Evolutionary conservation across 148 eudicot genomes (phyloP).

Genomic region (Chenopodium quinoa): DNA sequence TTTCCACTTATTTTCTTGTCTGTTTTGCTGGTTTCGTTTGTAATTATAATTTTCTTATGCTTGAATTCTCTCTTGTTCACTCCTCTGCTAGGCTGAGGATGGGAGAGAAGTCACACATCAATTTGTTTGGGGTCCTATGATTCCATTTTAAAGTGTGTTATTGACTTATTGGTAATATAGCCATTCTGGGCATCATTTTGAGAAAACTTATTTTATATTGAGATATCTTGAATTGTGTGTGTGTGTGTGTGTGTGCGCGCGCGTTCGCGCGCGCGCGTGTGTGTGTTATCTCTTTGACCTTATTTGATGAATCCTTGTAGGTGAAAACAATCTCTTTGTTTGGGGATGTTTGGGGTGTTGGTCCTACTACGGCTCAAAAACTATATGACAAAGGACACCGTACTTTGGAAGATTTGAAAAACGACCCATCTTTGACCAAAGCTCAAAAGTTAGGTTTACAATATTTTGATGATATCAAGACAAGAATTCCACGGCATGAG

Average conservation of each 20-base stretch:
- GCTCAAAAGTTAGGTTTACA: constrained; percentile 78
- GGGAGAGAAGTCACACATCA: too few species aligned
- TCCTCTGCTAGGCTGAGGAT: too few species aligned
- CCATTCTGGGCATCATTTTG: background rate
- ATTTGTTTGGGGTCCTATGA: too few species aligned
- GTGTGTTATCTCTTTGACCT: background rate
- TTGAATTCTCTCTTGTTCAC: too few species aligned
- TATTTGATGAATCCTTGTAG: constrained; percentile 33
- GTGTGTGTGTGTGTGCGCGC: too few species aligned
- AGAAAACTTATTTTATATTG: background rate
- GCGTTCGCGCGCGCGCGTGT: too few species aligned
- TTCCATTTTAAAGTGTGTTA: too few species aligned
- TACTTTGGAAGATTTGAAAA: constrained; percentile 70
- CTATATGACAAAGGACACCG: constrained; percentile 89
- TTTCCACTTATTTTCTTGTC: too few species aligned
- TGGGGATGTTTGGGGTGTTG: constrained; percentile 97
- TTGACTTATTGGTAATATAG: too few species aligned
- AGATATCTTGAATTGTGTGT: too few species aligned
- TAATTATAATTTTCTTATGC: too few species aligned
- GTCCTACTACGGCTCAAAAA: constrained; percentile 90
- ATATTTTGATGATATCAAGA: constrained; percentile 89
- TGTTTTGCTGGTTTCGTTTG: too few species aligned
- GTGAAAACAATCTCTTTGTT: constrained; percentile 74
- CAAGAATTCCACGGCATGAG: constrained; percentile 93
- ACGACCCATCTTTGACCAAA: constrained; percentile 62